Base-by-base conservation (phyloP, 495 filamentous ascomycete genomes). In the Penicillium herquei region DNA sequence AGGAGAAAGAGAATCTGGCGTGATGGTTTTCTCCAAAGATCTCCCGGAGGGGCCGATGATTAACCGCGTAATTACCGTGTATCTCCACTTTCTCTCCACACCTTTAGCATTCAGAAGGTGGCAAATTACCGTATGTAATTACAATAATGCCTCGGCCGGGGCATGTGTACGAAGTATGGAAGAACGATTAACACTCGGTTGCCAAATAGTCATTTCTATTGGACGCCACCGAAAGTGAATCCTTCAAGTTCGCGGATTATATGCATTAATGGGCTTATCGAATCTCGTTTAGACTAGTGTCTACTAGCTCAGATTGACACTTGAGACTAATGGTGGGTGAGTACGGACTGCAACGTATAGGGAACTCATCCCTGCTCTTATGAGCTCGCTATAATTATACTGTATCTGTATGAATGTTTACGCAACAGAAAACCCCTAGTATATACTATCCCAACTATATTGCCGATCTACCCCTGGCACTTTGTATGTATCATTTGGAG, bases 1-100 rank as follows among this genome's bases (percentile, higher is more conserved):
- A 21, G 17, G 17, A 32, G 26, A 43, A 46, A 33, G 21, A 26
- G 43, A 46, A 9, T 31, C 5, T 17, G 33, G 21, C 21, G 48
- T 39, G 49, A 40, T n/a, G 30, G 37, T 14, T 51, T 37, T 39
- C 47, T 37, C n/a, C 16, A 37, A 39, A 3, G 33, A 37, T 18
- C 17, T 51, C 8, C 16, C 49, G 21, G 35, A 10, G 49, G 35
- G 35, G n/a, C 49, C 33, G 35, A 51, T 30, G 37, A 51, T 51
- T 51, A 51, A 32, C 49, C 49, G 46, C 46, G 46, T 37, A 37
- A 37, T 37, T 37, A 37, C 34, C 46, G 34, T 41, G 49, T 51
- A 51, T 39, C n/a, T 13, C 16, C 8, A 39, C 34, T 18, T 32
- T 51, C 35, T 51, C 49, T 51, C 49, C 49, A 51, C 37, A 18